Conservation (phyloP, 441 rosid species). For the Populus hybrid region DNA sequence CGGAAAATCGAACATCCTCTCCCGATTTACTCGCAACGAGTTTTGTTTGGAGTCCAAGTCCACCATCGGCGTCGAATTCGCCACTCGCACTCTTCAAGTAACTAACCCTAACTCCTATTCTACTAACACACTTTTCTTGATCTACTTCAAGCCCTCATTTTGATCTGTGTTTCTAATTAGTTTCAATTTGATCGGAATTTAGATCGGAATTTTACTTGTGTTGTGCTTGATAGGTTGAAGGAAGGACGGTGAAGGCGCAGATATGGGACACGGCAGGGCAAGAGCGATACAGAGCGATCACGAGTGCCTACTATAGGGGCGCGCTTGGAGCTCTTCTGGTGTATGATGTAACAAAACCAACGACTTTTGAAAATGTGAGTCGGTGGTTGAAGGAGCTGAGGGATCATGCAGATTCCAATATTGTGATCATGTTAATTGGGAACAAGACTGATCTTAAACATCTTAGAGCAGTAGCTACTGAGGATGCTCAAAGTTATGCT, state of each 20-base stretch:
- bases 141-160: background rate
- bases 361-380: conserved; percentile 76
- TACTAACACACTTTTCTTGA: background rate
- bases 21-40: conserved; percentile 90
- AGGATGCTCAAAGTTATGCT: conserved; percentile 79
- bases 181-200: background rate
- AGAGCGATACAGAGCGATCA: conserved; percentile 89
- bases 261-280: conserved; percentile 99
- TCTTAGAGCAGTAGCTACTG: conserved; percentile 80
- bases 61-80: conserved; percentile 93
- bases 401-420: conserved; percentile 89
- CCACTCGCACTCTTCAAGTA: conserved; percentile 93
- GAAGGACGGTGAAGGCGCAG: conserved; percentile 87
- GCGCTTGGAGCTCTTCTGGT: conserved; percentile 93
- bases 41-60: conserved; percentile 91
- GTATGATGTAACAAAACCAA: conserved; percentile 81
- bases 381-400: conserved; percentile 93
- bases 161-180: background rate
- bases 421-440: conserved; percentile 81
- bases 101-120: conserved; percentile 4
- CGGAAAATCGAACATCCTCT: conserved; percentile 30
- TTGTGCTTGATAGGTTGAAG: conserved; percentile 57
- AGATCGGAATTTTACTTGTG: background rate
- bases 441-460: conserved; percentile 92
- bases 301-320: conserved; percentile 89